These are phyloP conservation scores for Epichloe festucae DNA, from an alignment of 2,329 filamentous ascomycete species.

Conservation along the genomic window DNA sequence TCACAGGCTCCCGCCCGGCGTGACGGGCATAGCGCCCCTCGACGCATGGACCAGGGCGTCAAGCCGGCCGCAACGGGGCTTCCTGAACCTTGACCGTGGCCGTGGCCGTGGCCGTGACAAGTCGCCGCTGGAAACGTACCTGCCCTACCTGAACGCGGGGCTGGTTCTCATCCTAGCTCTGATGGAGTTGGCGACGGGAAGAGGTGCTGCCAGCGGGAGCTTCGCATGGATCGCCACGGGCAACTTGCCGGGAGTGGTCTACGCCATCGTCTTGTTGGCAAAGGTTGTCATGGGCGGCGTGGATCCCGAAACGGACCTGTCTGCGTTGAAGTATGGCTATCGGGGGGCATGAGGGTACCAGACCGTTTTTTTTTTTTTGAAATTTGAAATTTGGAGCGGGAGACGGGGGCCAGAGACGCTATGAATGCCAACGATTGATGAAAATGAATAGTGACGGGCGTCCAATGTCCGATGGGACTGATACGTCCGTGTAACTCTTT, in stretches of 20 bases:
- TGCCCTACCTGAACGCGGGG: constrained; percentile 47
- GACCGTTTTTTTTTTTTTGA: too few species aligned
- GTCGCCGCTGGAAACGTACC: constrained; percentile 40
- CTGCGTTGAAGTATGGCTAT: constrained; percentile 48
- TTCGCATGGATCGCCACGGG: constrained; percentile 31
- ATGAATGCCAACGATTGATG: not conserved
- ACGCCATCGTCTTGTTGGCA: constrained; percentile 45
- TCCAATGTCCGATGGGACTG: too few species aligned
- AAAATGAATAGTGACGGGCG: too few species aligned
- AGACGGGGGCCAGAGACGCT: not conserved
- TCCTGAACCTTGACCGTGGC: too few species aligned
- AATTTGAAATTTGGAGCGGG: too few species aligned
- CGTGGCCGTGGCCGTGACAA: not conserved
- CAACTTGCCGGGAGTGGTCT: constrained; percentile 43
- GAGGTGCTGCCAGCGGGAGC: constrained; percentile 8
- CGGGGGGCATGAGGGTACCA: constrained; percentile 43
- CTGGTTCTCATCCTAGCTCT: constrained; percentile 40
- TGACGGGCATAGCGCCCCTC: constrained; percentile 38
- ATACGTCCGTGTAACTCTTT: too few species aligned
- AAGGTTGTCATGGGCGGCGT: constrained; percentile 56
- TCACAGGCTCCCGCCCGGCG: constrained; percentile 37
- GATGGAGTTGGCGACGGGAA: constrained; percentile 27
- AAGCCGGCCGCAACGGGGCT: too few species aligned
- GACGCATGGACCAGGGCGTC: constrained; percentile 27
- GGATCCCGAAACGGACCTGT: constrained; percentile 53